Evolutionary conservation across 805 yeast genomes (phyloP).

Genomic region (Cyberlindnera mycetangii): DNA sequence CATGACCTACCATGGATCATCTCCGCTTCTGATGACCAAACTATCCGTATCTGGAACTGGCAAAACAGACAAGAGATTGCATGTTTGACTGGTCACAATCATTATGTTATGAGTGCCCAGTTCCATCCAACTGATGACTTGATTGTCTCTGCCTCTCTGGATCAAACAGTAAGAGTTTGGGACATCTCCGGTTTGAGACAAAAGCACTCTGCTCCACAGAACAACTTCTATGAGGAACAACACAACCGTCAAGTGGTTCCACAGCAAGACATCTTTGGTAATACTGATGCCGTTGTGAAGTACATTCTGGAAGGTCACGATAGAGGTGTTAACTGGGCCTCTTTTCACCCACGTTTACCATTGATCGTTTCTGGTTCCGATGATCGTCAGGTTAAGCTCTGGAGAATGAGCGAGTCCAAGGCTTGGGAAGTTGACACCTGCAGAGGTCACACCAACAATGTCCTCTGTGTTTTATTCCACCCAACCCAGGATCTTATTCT

Average conservation of each 20-base stretch:
- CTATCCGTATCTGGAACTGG: slow-evolving; percentile 99
- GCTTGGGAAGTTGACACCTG: slow-evolving; percentile 99
- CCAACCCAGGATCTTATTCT: slow-evolving; percentile 89
- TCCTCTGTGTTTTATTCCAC: slow-evolving; percentile 85
- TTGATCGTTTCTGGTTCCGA: slow-evolving; percentile 94
- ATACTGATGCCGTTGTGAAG: slow-evolving; percentile 90
- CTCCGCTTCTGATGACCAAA: slow-evolving; percentile 95
- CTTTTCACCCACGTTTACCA: slow-evolving; percentile 96
- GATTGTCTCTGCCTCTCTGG: slow-evolving; percentile 92
- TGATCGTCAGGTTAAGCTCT: slow-evolving; percentile 89
- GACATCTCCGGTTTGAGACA: slow-evolving; percentile 93
- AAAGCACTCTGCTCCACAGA: slow-evolving; percentile 85
- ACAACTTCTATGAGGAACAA: slow-evolving; percentile 41
- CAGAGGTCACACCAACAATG: slow-evolving; percentile 95
- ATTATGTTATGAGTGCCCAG: slow-evolving; percentile 96
- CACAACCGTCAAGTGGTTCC: slow-evolving; percentile 56
- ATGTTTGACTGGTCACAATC: slow-evolving; percentile 95
- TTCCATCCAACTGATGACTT: slow-evolving; percentile 95
- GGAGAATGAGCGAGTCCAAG: slow-evolving; percentile 97
- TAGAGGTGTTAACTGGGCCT: slow-evolving; percentile 97
- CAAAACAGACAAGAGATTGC: slow-evolving; percentile 97
- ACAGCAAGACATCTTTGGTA: slow-evolving; percentile 92
- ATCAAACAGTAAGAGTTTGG: slow-evolving; percentile 99
- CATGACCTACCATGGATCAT: slow-evolving; percentile 96
- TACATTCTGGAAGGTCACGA: slow-evolving; percentile 97